Evolutionary conservation across 2,329 filamentous ascomycete genomes (phyloP), one percentile per base, ranked within the genome.

Genomic region (Penicillium rolfsii): DNA sequence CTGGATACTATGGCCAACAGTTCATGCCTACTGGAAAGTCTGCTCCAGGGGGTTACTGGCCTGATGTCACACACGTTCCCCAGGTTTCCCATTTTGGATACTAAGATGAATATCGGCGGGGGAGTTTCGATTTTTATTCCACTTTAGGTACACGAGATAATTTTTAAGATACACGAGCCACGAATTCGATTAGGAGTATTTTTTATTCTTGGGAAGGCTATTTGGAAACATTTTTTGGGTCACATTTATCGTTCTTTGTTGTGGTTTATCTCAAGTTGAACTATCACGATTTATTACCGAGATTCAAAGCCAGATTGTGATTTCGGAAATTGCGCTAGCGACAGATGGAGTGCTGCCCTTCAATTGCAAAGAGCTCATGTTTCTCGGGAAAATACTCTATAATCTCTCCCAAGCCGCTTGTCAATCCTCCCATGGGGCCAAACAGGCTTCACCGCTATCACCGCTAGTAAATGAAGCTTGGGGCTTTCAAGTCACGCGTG

Each of bases 21-120:
- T 67, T 62, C 43, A 49, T 64, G 11, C 46, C 64, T 12, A 43
- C 61, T 3, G 60, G 61, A 16, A 64, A 67, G 22, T 22, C 55
- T 4, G 40, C 58, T 8, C 40, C 55, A 5, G 35, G 33, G 5
- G 63, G 45, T 5, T 69, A 64, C 55, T 70, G 67, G 67, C 33
- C 62, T n/a, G 36, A 43, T 24, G 55, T 62, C 19, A 45, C 64
- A 3, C 62, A 52, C 14, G 59, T 55, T 35, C 53, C 61, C 33
- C 53, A 62, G 19, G 41, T 56, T 7, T 55, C 63, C 26, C 63
- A 61, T 22, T 70, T 58, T 57, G 67, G 66, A 38, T 70, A 66
- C 43, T 70, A 36, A 35, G n/a, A 12, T 22, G 33, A 22, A 35
- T 22, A 35, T 22, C 55, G 28, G 7, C 19, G 52, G 24, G 52